A percentile compares a stretch with the other conserved stretches of the same genome.
Conservation (phyloP, 2,329 filamentous ascomycete genomes). For the Cladosporium sp. region DNA sequence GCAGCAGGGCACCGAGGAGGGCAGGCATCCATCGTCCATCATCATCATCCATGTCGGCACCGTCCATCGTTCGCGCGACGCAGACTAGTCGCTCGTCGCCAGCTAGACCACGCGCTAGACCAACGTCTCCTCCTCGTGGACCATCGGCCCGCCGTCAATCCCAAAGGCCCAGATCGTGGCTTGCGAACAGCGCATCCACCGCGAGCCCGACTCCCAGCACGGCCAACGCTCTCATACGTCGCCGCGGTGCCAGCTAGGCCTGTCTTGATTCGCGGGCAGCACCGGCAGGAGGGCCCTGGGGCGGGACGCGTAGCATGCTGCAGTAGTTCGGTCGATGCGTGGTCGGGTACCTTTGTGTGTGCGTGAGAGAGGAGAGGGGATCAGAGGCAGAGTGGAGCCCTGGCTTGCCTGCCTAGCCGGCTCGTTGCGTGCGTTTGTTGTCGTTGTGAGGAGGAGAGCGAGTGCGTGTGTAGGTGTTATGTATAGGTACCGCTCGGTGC, state of each 20-base stretch:
- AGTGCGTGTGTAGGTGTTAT: background rate
- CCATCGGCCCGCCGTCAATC: conserved; percentile 4
- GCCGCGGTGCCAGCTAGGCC: background rate
- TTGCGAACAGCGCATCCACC: conserved; percentile 10
- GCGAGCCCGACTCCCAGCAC: background rate
- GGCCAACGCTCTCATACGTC: background rate
- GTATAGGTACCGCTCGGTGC: background rate
- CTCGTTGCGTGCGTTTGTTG: background rate
- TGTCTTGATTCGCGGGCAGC: background rate
- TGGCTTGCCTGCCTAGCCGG: background rate
- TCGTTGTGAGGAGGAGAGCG: conserved; percentile 2
- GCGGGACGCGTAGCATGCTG: conserved; percentile 2
- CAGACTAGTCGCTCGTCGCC: no score
- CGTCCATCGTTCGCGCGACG: background rate
- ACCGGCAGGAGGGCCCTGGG: background rate
- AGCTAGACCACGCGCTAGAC: background rate
- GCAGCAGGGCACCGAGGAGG: no score
- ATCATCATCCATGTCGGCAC: no score
- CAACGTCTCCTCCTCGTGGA: conserved; percentile 2
- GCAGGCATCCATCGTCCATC: no score
- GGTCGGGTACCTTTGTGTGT: background rate
- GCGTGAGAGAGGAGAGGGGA: background rate
- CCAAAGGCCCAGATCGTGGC: conserved; percentile 7
- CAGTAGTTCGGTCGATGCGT: background rate
- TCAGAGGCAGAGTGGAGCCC: background rate